Percentiles rank a stretch among this genome's conserved stretches.
Conservation (phyloP, 768 basidiomycete genomes). For the Gymnopilus junonius region DNA sequence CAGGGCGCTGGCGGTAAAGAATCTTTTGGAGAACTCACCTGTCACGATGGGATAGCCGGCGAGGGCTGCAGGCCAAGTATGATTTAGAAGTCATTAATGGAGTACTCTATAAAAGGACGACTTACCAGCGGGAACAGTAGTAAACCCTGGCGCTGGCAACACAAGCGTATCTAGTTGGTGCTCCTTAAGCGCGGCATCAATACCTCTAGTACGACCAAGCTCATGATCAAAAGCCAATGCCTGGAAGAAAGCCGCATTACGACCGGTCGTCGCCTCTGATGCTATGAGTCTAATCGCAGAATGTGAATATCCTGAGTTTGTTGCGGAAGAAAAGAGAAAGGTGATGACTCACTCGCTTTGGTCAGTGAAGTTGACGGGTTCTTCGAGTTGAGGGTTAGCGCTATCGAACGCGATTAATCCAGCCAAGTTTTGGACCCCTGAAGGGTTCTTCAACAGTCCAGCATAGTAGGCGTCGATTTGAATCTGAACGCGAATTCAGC, state of each 20-base stretch:
- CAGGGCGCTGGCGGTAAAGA: too few species aligned
- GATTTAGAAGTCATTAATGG: background rate
- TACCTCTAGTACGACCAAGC: slow-evolving; percentile 52
- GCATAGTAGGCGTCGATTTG: slow-evolving; percentile 53
- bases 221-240: slow-evolving; percentile 47
- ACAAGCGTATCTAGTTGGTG: slow-evolving; percentile 55
- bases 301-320: background rate
- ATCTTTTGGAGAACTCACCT: slow-evolving; percentile 35
- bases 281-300: slow-evolving; percentile 35
- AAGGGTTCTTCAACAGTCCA: slow-evolving; percentile 51
- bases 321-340: background rate
- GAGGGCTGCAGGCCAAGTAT: slow-evolving; percentile 40
- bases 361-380: slow-evolving; percentile 38
- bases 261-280: slow-evolving; percentile 40
- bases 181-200: slow-evolving; percentile 52
- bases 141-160: slow-evolving; percentile 45
- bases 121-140: slow-evolving; percentile 34
- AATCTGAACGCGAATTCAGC: slow-evolving; percentile 36
- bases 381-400: slow-evolving; percentile 53
- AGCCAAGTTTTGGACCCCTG: slow-evolving; percentile 55
- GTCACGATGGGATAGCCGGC: slow-evolving; percentile 70
- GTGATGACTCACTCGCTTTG: slow-evolving; percentile 37
- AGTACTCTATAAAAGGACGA: background rate
- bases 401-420: slow-evolving; percentile 63
- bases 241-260: slow-evolving; percentile 44